Evolutionary conservation across 1,139 yeast genomes (phyloP).

Genomic region (Debaryomyces sp.): DNA sequence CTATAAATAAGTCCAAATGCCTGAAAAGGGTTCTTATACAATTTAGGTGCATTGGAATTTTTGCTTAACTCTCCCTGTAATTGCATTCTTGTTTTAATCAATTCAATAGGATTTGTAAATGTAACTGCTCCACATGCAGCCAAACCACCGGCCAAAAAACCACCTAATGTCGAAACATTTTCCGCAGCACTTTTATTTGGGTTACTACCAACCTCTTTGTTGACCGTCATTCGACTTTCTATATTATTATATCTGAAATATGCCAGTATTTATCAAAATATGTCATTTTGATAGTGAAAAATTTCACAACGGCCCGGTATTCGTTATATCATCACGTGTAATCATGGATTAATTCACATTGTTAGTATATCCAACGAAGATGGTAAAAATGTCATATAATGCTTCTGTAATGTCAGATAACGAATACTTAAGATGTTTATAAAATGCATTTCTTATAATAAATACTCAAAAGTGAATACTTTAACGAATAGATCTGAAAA

Average conservation of each 20-base stretch:
- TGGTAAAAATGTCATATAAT: background rate
- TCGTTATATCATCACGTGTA: conserved; percentile 1
- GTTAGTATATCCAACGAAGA: background rate
- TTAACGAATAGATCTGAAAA: background rate
- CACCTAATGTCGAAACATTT: conserved; percentile 68
- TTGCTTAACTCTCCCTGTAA: conserved; percentile 86
- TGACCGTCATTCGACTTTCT: background rate
- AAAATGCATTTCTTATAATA: background rate
- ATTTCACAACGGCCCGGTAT: conserved; percentile 7
- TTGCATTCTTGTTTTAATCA: conserved; percentile 95
- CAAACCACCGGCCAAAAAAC: conserved; percentile 88
- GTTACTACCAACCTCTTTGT: background rate
- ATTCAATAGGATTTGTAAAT: conserved; percentile 92
- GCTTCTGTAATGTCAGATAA: background rate
- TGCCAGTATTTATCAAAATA: background rate
- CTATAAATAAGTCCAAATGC: conserved; percentile 74
- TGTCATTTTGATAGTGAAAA: conserved; percentile 1
- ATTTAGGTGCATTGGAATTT: conserved; percentile 47
- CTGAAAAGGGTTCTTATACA: conserved; percentile 83
- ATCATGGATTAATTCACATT: background rate
- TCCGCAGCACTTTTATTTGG: conserved; percentile 44
- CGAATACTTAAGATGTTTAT: background rate
- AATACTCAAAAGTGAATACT: background rate
- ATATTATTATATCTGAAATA: background rate
- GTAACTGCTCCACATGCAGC: conserved; percentile 99